Base-by-base conservation (phyloP, 2,329 filamentous ascomycete genomes). In the Colletotrichum incanum region DNA sequence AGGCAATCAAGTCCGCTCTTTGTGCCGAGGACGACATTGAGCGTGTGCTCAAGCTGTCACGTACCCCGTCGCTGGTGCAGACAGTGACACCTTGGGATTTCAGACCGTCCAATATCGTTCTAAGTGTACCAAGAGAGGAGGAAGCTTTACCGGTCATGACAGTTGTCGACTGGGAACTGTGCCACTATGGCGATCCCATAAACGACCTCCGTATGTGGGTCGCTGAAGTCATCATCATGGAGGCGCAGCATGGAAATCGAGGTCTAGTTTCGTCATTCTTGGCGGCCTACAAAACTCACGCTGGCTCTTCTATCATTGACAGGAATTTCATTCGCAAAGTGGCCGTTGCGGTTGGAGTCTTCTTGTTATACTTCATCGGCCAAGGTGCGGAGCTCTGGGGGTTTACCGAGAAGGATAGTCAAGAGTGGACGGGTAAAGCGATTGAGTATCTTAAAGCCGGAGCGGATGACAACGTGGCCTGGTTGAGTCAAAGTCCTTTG, bases 71-170 rank as follows among this genome's bases (percentile, higher is more conserved):
- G 2, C 23, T 34, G 4, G 26, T 20, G 3, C 49, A 23, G 3
- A 64, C 61, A 26, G 16, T 64, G 49, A 64, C 47, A n/a, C 34
- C 37, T 7, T 64, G 61, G 61, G 61, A 64, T 23, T 55, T 64
- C 23, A 49, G 61, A 5, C 61, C 47, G 12, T 43, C 41, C n/a
- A 64, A 64, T 3, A 34, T 43, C 20, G 34, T 64, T 16, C 18
- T 64, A 3, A 45, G 16, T 28, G 4, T 54, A 2, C 6, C 61
- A 12, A 14, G 39, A 4, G 37, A n/a, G 1, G 6, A 43, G 31
- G 31, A 20, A 2, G 23, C 31, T 14, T 31, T 11, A 1, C 14
- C 34, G n/a, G 37, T 12, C 16, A 14, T 54, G 6, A 28, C 47
- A 9, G 34, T 64, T 9, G 49, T 64, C 16, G 61, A 64, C 37